Base-by-base conservation (phyloP, 2,329 filamentous ascomycete species). In the Colletotrichum agaves region DNA sequence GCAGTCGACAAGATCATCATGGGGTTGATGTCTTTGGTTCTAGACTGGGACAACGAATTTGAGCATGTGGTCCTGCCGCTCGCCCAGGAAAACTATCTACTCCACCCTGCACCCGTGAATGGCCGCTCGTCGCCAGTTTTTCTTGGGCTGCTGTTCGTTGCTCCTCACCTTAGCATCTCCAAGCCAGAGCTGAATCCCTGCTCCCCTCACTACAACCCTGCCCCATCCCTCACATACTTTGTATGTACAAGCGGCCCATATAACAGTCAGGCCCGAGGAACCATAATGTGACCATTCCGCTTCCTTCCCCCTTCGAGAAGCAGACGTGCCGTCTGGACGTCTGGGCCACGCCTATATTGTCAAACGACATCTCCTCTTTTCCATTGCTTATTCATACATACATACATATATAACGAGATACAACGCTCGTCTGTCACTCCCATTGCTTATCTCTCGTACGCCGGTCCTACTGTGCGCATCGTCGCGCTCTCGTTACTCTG, bases 401-500 rank as follows among this genome's bases (percentile, higher is more conserved):
- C 55, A 43, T 33, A 46, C 46, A 41, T 64, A 50, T 49, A 43
- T 53, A 43, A 23, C 23, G 33, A 35, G 15, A 23, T 41, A 44
- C 47, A 35, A 39, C 63, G 23, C 52, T 61, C 66, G 58, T 49
- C 64, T 56, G 44, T 57, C 44, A 60, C 58, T 67, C 5, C 31
- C n/a, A 19, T n/a, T 39, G 35, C 35, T 37, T 8, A 37, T 27
- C 8, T 27, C 27, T 27, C 27, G 6, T 27, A 7, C 27, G 8
- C 27, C 4, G 27, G 27, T 27, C 27, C 27, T 7, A 37, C 35
- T 15, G 35, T 37, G 35, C 35, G 35, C 35, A 37, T 37, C 35
- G 35, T 37, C 35, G 35, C 12, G 35, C 35, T 37, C 77, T 79
- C 27, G 35, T 37, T 37, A 4, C 3, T 15, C 35, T 37, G 80